These are phyloP conservation scores for Saccharomycopsis microspora DNA, from an alignment of 805 yeast genomes.

Conservation along the genomic window DNA sequence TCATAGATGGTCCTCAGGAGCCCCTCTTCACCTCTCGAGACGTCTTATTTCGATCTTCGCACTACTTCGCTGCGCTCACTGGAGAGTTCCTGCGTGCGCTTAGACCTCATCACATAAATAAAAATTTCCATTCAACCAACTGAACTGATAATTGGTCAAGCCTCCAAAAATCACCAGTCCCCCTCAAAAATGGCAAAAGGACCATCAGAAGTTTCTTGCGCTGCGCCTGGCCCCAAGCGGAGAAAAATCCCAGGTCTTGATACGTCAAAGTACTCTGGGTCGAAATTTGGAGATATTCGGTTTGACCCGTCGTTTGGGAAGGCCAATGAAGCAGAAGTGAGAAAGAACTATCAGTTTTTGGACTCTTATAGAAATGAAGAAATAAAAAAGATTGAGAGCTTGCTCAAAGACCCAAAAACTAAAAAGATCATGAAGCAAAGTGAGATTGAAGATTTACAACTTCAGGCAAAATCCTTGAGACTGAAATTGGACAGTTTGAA, in stretches of 20 bases:
- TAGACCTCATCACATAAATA: too few relatives aligned
- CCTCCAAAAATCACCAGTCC: too few relatives aligned
- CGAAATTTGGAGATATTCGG: conserved; percentile 66
- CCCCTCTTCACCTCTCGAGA: too few relatives aligned
- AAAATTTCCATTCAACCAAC: too few relatives aligned
- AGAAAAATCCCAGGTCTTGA: conserved; percentile 17
- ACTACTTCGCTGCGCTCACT: too few relatives aligned
- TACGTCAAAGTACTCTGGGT: conserved; percentile 25
- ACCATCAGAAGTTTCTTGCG: conserved; percentile 71
- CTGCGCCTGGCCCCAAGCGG: conserved; percentile 54
- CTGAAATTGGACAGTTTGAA: conserved; percentile 59
- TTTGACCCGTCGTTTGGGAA: conserved; percentile 87
- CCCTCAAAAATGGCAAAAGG: conserved; percentile 45
- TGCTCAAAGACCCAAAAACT: conserved; percentile 43
- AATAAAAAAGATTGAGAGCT: conserved; percentile 42
- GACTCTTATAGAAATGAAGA: conserved; percentile 80
- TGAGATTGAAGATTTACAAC: conserved; percentile 43
- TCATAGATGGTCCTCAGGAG: too few relatives aligned
- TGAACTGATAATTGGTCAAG: too few relatives aligned
- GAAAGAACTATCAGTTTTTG: conserved; percentile 74
- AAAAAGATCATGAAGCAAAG: conserved; percentile 27
- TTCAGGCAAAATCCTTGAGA: conserved; percentile 48
- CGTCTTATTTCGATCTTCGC: too few relatives aligned
- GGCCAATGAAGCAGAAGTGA: conserved; percentile 58
- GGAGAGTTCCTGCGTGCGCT: too few relatives aligned